phyloP scores from a whole-genome alignment of 129 eudicot genomes.

The Dittrichia graveolens region DNA sequence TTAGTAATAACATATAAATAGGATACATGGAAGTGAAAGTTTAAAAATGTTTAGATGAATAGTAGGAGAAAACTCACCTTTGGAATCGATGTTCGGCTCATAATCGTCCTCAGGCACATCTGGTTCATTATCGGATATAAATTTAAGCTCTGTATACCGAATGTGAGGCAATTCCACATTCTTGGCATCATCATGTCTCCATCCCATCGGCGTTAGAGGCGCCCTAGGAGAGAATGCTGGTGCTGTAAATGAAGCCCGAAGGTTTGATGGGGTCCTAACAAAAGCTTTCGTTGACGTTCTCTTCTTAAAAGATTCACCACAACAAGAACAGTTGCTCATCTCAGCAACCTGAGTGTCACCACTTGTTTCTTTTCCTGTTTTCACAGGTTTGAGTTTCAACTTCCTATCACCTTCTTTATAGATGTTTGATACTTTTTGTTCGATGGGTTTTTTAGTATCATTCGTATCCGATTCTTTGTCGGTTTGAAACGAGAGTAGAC shows the following conservation, averaged over 20 bases:
- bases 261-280: slow-evolving; percentile 37
- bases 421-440: slow-evolving; percentile 39
- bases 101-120: slow-evolving; percentile 44
- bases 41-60: not conserved
- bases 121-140: slow-evolving; percentile 38
- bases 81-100: slow-evolving; percentile 30
- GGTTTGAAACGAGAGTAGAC: slow-evolving; percentile 76
- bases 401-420: slow-evolving; percentile 45
- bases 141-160: slow-evolving; percentile 51
- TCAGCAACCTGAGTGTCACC: not conserved
- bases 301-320: slow-evolving; percentile 65
- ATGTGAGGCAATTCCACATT: slow-evolving; percentile 45
- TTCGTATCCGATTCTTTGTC: slow-evolving; percentile 55
- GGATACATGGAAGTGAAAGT: not conserved
- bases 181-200: slow-evolving; percentile 47
- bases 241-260: slow-evolving; percentile 25
- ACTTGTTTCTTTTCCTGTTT: slow-evolving; percentile 43
- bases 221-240: slow-evolving; percentile 56
- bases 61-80: slow-evolving; percentile 30
- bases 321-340: slow-evolving; percentile 62
- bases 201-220: slow-evolving; percentile 40
- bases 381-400: slow-evolving; percentile 32
- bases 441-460: slow-evolving; percentile 35
- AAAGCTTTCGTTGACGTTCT: slow-evolving; percentile 40
- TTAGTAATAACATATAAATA: no score